Conservation (phyloP, 2,329 filamentous ascomycete species). For the Rhynchosporium graminicola region DNA sequence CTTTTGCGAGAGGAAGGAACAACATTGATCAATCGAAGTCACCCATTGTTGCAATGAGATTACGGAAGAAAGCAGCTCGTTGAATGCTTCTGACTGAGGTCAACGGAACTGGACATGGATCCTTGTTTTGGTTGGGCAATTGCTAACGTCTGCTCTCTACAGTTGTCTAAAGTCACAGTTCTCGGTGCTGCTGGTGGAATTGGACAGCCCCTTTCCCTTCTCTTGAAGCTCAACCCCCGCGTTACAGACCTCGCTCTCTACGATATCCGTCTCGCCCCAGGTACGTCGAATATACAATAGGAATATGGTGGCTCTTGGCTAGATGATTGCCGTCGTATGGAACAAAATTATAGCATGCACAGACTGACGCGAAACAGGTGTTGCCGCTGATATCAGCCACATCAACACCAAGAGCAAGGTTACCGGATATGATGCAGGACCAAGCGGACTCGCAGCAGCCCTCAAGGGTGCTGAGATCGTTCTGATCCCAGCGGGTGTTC, state of each 20-base stretch:
- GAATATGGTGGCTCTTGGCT: no score
- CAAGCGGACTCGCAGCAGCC: slow-evolving; percentile 72
- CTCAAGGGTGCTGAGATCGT: slow-evolving; percentile 91
- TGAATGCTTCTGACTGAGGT: background rate
- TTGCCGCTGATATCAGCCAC: slow-evolving; percentile 96
- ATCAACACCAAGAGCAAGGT: slow-evolving; percentile 99
- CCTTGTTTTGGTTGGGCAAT: slow-evolving; percentile 21
- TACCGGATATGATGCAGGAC: slow-evolving; percentile 80
- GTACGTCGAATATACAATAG: slow-evolving; percentile 54
- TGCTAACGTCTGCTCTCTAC: slow-evolving; percentile 26
- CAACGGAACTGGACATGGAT: background rate
- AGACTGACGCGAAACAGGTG: slow-evolving; percentile 59
- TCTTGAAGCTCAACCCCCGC: slow-evolving; percentile 97
- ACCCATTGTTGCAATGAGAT: slow-evolving; percentile 1
- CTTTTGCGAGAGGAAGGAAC: background rate
- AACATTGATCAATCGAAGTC: background rate
- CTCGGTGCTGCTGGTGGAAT: slow-evolving; percentile 97
- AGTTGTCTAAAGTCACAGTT: slow-evolving; percentile 97
- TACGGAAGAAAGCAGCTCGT: background rate
- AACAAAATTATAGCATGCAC: background rate
- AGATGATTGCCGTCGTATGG: background rate
- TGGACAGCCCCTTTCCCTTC: slow-evolving; percentile 94
- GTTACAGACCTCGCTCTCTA: slow-evolving; percentile 90
- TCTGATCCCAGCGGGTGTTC: slow-evolving; percentile 96
- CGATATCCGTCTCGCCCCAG: slow-evolving; percentile 92